phyloP scores from a whole-genome alignment of 2,329 filamentous ascomycete genomes.

The Fulvia fulva region DNA sequence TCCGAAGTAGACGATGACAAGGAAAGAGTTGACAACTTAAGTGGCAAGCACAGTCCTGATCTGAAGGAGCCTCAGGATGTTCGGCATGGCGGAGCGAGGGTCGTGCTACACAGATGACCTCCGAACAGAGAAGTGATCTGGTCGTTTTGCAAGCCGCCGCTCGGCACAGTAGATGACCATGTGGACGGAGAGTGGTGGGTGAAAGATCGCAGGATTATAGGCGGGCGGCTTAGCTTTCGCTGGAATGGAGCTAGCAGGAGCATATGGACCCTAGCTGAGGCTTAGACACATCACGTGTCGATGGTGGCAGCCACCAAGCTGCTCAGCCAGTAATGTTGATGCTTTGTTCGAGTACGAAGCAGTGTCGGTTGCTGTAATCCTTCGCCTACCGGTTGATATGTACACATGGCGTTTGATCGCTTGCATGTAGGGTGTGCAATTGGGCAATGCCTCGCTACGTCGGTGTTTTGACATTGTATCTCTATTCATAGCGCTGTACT shows the following conservation, averaged over 20 bases:
- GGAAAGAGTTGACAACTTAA: conserved; percentile 1
- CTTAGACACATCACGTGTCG: conserved; percentile 14
- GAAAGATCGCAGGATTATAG: background rate
- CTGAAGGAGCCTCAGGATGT: background rate
- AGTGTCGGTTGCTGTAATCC: background rate
- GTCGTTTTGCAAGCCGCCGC: background rate
- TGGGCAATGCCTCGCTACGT: background rate
- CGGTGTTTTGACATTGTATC: background rate
- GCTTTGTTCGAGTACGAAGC: background rate
- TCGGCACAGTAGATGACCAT: background rate
- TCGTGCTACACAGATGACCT: background rate
- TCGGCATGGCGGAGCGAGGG: background rate
- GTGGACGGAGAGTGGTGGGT: background rate
- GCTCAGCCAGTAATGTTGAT: background rate
- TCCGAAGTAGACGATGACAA: background rate
- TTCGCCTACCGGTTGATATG: background rate
- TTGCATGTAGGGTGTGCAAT: background rate
- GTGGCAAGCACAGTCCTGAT: background rate
- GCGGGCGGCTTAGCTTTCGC: background rate
- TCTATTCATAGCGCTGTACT: background rate
- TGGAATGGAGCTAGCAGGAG: background rate
- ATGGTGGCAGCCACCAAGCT: conserved; percentile 1
- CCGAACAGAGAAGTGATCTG: background rate
- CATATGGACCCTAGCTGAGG: conserved; percentile 7
- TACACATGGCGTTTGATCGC: background rate